Conservation (phyloP, 345 rosid genomes). For the Microthlaspi erraticum region DNA sequence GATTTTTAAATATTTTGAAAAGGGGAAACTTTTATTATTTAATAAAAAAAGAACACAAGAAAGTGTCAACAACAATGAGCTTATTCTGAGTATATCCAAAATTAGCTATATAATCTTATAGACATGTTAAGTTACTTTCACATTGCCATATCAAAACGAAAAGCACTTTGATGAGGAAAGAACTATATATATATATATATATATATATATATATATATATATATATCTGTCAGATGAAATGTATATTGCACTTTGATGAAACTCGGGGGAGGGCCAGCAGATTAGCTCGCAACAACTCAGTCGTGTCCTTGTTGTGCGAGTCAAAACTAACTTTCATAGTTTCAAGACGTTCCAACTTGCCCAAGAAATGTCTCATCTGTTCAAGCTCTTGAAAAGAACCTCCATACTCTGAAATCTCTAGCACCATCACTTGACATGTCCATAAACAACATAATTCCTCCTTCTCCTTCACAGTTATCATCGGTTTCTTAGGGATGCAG, state of each 20-base stretch:
- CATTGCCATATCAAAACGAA: too few relatives aligned
- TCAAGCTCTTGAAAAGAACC: not conserved
- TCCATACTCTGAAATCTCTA: not conserved
- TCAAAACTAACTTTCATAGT: not conserved
- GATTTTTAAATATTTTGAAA: too few relatives aligned
- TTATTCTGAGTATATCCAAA: too few relatives aligned
- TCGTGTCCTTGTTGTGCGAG: not conserved
- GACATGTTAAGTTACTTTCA: too few relatives aligned
- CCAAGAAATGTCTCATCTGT: conserved; percentile 1
- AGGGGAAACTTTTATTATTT: too few relatives aligned
- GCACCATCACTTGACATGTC: not conserved
- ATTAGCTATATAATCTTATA: too few relatives aligned
- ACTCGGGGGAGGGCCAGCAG: not conserved
- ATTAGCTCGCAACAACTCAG: not conserved
- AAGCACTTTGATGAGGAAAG: not conserved
- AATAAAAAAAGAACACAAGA: too few relatives aligned
- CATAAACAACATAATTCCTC: not conserved
- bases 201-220: too few relatives aligned
- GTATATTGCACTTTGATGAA: not conserved
- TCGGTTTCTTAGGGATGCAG: not conserved
- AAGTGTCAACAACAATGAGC: too few relatives aligned
- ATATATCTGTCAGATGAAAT: not conserved
- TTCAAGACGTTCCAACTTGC: not conserved
- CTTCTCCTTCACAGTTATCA: too few relatives aligned
- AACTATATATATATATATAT: too few relatives aligned